These are phyloP conservation scores for Ailanthus altissimus DNA, from an alignment of 345 rosid genomes.

Conservation along the genomic window DNA sequence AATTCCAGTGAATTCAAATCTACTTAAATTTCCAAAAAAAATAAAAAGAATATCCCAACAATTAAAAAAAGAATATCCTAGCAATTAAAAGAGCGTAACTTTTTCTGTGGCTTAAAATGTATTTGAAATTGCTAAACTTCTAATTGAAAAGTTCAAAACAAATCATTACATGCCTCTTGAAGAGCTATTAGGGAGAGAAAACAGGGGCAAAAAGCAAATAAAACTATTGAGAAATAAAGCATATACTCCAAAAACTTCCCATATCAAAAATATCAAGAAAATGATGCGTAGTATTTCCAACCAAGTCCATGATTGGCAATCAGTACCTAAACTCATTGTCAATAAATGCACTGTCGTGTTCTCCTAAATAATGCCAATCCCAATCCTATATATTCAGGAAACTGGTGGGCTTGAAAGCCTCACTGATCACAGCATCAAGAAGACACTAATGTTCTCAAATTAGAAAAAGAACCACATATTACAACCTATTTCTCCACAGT, in stretches of 20 bases:
- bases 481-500: no score
- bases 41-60: background rate
- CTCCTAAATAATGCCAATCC: background rate
- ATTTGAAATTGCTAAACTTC: no score
- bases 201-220: background rate
- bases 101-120: background rate
- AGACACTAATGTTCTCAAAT: background rate
- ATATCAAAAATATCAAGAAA: background rate
- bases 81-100: background rate
- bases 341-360: background rate
- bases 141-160: background rate
- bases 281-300: background rate
- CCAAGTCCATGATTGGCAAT: background rate
- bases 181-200: background rate
- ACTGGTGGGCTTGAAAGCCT: background rate
- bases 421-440: background rate
- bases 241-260: background rate
- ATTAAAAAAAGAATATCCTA: no score
- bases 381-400: background rate
- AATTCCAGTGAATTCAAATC: background rate
- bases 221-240: background rate
- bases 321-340: background rate
- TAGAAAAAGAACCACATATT: no score
- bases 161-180: background rate
- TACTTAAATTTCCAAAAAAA: no score